These are phyloP conservation scores for Nadsonia commutata DNA, from an alignment of 1,139 yeast genomes.

Conservation along the genomic window DNA sequence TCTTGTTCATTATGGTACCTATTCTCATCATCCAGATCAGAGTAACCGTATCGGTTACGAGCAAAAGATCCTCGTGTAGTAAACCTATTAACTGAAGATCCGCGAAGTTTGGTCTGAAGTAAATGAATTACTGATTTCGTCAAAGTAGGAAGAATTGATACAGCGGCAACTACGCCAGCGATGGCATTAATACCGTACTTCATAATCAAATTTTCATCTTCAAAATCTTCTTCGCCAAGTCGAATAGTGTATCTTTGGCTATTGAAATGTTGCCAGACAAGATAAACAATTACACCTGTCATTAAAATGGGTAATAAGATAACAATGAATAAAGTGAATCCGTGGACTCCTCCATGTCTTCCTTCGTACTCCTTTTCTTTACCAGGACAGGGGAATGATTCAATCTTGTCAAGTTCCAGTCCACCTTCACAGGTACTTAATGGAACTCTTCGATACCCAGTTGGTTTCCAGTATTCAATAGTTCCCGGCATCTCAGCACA, in stretches of 20 bases:
- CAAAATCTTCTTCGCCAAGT: constrained; percentile 54
- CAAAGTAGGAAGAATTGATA: constrained; percentile 18
- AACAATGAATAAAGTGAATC: constrained; percentile 36
- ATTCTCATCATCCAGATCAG: constrained; percentile 14
- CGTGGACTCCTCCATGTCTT: constrained; percentile 42
- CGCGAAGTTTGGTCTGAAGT: constrained; percentile 7
- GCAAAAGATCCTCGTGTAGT: constrained; percentile 16
- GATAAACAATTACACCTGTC: constrained; percentile 46
- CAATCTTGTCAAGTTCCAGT: constrained; percentile 45
- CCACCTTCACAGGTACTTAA: constrained; percentile 69
- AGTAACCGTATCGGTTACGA: constrained; percentile 12
- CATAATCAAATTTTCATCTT: constrained; percentile 13
- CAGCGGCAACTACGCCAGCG: constrained; percentile 21
- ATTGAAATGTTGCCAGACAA: constrained; percentile 72
- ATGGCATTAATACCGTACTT: constrained; percentile 17
- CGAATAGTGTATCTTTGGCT: constrained; percentile 76
- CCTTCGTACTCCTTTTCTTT: constrained; percentile 50
- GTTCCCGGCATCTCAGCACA: constrained; percentile 42
- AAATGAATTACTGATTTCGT: constrained; percentile 7
- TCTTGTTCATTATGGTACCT: constrained; percentile 11
- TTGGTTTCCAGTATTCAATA: constrained; percentile 60
- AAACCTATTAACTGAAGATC: constrained; percentile 7
- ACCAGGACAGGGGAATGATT: constrained; percentile 79
- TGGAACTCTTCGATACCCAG: constrained; percentile 69
- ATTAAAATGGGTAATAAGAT: constrained; percentile 44